Percentiles rank a stretch among this genome's conserved stretches.
phyloP scores from a whole-genome alignment of 176 grass and related monocot species.

The Elymus sibiricus region DNA sequence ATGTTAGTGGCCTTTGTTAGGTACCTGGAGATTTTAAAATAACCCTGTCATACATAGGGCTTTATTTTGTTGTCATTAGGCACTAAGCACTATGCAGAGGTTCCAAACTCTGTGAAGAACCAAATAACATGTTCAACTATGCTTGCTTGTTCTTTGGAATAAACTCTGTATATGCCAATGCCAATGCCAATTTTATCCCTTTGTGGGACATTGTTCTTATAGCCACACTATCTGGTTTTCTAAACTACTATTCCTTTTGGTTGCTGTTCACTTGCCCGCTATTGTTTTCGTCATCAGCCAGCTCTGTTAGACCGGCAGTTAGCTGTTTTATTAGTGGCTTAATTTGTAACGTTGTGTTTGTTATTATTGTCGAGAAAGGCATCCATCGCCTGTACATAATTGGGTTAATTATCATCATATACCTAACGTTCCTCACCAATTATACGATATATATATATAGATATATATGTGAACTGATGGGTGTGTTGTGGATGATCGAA shows the following conservation, averaged over 20 bases:
- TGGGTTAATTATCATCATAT: constrained; percentile 14
- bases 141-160: background rate
- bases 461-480: background rate
- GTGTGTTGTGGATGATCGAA: constrained; percentile 25
- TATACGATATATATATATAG: background rate
- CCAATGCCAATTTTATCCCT: background rate
- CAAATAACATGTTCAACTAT: background rate
- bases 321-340: constrained; percentile 22
- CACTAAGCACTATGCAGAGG: background rate
- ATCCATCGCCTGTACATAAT: background rate
- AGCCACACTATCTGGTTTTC: background rate
- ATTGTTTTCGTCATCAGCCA: constrained; percentile 28
- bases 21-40: background rate
- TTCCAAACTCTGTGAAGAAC: background rate
- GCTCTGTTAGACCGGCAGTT: background rate
- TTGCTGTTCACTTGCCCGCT: background rate
- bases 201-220: background rate
- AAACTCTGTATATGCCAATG: background rate
- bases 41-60: background rate
- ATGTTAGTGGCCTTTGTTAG: background rate
- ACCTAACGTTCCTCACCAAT: constrained; percentile 10
- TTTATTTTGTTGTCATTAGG: background rate
- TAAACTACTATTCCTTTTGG: background rate
- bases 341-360: constrained; percentile 10
- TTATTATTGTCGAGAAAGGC: background rate